Percentiles rank a stretch among this genome's conserved stretches.
Evolutionary conservation across 2,329 filamentous ascomycete species (phyloP).

Genomic region (Cladosporium sp.): DNA sequence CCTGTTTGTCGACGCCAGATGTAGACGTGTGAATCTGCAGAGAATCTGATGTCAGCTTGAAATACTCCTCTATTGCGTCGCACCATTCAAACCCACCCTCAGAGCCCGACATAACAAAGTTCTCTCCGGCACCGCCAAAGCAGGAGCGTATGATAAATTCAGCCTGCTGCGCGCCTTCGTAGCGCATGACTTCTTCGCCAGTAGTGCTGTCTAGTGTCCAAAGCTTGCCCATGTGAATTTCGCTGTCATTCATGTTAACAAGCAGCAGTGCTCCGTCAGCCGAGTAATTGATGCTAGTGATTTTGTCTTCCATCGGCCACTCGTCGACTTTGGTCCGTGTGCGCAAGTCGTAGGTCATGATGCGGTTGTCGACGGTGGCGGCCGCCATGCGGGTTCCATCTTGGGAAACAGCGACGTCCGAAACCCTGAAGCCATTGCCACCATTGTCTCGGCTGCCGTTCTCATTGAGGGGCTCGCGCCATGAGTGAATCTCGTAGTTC

Average conservation of each 20-base stretch:
- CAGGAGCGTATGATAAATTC: constrained; percentile 74
- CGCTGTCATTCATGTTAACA: constrained; percentile 66
- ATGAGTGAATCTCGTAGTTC: constrained; percentile 29
- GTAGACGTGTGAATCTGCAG: constrained; percentile 63
- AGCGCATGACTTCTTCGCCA: constrained; percentile 67
- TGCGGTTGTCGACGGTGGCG: constrained; percentile 63
- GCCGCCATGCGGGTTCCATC: constrained; percentile 78
- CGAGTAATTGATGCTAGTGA: constrained; percentile 78
- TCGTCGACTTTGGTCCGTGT: constrained; percentile 57
- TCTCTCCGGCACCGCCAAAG: constrained; percentile 88
- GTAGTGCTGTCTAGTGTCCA: constrained; percentile 74
- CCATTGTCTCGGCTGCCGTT: constrained; percentile 28
- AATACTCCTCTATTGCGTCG: neutral
- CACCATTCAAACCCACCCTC: constrained; percentile 56
- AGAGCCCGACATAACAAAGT: constrained; percentile 86
- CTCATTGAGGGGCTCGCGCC: constrained; percentile 44
- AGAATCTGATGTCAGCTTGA: neutral
- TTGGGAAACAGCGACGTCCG: constrained; percentile 77
- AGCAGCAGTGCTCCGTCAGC: constrained; percentile 76
- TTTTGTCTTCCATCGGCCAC: constrained; percentile 62
- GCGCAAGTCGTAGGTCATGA: constrained; percentile 79
- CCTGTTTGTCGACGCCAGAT: constrained; percentile 90
- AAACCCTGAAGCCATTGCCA: constrained; percentile 66
- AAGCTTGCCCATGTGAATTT: constrained; percentile 54
- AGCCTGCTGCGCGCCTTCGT: constrained; percentile 69